phyloP scores from a whole-genome alignment of 306 rosid genomes.

The Oemleria cerasiformis region DNA sequence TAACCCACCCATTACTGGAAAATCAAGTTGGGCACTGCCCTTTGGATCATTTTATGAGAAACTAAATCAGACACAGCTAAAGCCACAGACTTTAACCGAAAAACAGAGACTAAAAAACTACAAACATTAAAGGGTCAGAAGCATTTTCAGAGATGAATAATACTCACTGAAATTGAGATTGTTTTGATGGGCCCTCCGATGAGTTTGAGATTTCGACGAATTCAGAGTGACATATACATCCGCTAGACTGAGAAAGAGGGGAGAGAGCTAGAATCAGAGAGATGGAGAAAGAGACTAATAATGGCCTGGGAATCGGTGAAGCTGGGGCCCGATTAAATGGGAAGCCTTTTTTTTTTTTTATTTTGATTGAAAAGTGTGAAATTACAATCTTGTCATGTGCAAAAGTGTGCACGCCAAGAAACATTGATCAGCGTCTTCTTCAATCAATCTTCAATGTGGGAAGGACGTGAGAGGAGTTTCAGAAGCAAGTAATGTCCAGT shows the following conservation, averaged over 20 bases:
- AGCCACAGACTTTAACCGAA: background rate
- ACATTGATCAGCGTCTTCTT: background rate
- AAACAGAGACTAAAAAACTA: background rate
- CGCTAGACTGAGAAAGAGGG: background rate
- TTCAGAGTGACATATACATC: background rate
- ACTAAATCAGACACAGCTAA: background rate
- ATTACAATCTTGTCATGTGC: background rate
- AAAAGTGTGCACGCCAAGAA: background rate
- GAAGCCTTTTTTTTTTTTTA: background rate
- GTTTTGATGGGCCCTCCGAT: background rate
- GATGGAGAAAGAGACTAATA: background rate
- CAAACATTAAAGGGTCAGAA: background rate
- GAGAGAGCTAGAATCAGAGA: background rate
- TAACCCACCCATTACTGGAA: background rate
- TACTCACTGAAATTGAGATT: slow-evolving; percentile 8
- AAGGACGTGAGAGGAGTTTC: background rate
- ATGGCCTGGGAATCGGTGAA: background rate
- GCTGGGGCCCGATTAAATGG: background rate
- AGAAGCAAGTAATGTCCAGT: background rate
- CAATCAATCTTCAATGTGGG: background rate
- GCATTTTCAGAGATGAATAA: background rate
- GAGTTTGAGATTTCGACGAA: background rate
- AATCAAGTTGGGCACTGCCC: background rate
- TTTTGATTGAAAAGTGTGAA: background rate
- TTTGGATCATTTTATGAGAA: background rate